Conservation (phyloP, 495 filamentous ascomycete genomes). For the Zalerion maritima region DNA sequence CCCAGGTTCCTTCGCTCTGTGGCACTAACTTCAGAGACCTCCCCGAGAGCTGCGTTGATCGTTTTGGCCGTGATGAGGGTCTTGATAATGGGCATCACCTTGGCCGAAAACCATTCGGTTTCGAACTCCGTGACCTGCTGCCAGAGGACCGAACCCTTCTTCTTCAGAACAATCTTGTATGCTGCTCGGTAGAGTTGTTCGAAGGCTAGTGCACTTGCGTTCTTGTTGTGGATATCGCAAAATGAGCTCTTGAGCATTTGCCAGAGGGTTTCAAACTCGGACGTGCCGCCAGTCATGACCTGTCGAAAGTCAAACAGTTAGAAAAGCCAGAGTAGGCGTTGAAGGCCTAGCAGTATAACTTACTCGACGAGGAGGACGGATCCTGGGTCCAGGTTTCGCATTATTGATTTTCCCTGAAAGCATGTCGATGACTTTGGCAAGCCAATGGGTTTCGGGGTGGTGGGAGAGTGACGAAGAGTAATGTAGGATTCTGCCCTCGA, state of each 20-base stretch:
- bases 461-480: too few species aligned
- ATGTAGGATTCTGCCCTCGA: too few species aligned
- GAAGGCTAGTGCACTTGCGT: conserved; percentile 81
- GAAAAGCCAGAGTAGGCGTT: background rate
- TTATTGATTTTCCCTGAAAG: conserved; percentile 45
- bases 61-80: conserved; percentile 47
- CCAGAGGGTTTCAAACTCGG: conserved; percentile 77
- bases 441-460: too few species aligned
- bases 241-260: conserved; percentile 55
- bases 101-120: conserved; percentile 55
- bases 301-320: conserved; percentile 6
- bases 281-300: conserved; percentile 11
- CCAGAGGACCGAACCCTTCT: conserved; percentile 76
- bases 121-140: conserved; percentile 64
- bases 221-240: conserved; percentile 77
- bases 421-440: conserved; percentile 27
- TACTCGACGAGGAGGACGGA: conserved; percentile 59
- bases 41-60: conserved; percentile 27
- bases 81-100: conserved; percentile 50
- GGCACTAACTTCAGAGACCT: conserved; percentile 40
- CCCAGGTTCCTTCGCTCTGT: conserved; percentile 67
- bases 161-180: conserved; percentile 89
- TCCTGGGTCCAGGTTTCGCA: conserved; percentile 47
- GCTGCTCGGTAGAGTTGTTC: conserved; percentile 90
- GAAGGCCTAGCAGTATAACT: conserved; percentile 14